These are phyloP conservation scores for Stagonosporopsis vannaccii DNA, from an alignment of 2,329 filamentous ascomycete species.

Conservation along the genomic window DNA sequence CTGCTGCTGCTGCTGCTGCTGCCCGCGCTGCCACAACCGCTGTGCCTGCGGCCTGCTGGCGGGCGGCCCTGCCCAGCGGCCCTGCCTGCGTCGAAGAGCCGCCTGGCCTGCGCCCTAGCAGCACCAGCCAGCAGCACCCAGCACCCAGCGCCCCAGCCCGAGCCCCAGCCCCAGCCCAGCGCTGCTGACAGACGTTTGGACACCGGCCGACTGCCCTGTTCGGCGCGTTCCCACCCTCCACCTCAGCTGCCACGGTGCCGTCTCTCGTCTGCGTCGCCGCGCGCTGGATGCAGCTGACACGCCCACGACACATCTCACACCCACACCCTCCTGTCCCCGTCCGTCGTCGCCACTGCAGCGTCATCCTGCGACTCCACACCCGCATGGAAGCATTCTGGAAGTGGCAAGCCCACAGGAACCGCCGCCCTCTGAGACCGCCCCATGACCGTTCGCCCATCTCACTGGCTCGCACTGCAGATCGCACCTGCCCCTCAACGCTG, in stretches of 20 bases:
- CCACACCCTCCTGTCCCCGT: background rate
- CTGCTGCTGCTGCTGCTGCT: background rate
- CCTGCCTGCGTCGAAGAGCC: conserved; percentile 13
- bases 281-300: conserved; percentile 1
- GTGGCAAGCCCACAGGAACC: conserved; percentile 8
- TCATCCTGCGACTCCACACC: conserved; percentile 24
- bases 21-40: background rate
- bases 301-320: background rate
- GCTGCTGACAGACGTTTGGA: conserved; percentile 5
- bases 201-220: conserved; percentile 2
- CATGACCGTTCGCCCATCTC: conserved; percentile 9
- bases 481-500: background rate
- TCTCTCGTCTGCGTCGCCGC: background rate
- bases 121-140: too few species aligned
- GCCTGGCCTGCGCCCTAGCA: conserved; percentile 12
- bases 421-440: conserved; percentile 10
- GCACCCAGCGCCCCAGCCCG: too few species aligned
- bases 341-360: conserved; percentile 20
- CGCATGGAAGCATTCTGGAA: conserved; percentile 19
- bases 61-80: background rate
- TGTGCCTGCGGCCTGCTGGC: conserved; percentile 3
- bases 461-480: conserved; percentile 16
- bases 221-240: background rate
- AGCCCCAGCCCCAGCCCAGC: too few species aligned
- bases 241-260: background rate